Base-by-base conservation (phyloP, 2,329 filamentous ascomycete species). In the Pestalotiopsis fici region DNA sequence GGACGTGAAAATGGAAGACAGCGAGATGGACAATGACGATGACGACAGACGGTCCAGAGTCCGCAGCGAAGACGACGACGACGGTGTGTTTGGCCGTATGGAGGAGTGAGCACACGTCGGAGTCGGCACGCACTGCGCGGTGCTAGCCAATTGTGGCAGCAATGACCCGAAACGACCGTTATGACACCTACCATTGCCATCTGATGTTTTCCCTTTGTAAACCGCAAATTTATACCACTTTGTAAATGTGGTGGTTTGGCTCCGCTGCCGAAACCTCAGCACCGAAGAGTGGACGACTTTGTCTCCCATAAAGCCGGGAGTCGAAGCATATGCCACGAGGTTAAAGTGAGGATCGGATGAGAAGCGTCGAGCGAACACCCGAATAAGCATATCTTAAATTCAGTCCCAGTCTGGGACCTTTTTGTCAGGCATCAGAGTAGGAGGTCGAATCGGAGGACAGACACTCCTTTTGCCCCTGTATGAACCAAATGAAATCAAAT, bases 31-130 rank as follows among this genome's bases (percentile, higher is more conserved):
- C 71, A 90, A 93, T 65, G 89, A 91, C 72, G 90, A 92, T 69
- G 88, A 90, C 67, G 84, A 85, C 69, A 82, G 83, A 73, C 85
- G 82, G 66, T 87, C 85, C 62, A 86, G 88, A 66, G 87, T 88
- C 63, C 88, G 91, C 59, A 91, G 90, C 78, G 93, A 97, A 74
- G 95, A 97, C 74, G 94, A 97, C 70, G 95, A 98, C 72, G 95
- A 98, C 72, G 95, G 95, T 76, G 92, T 98, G 74, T 99, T 99
- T 83, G 95, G 95, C 67, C 89, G 90, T 73, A 98, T 98, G 95
- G 96, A 99, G 81, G 94, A 97, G 80, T 96, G 85, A 82, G 71
- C 70, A 54, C 66, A 66, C 64, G 62, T 57, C 57, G 37, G 65
- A 65, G 55, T 61, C 31, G 25, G 50, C 70, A 70, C 21, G 70